Conservation (phyloP, 2,329 filamentous ascomycete genomes). For the Phaeosphaeriaceae sp. region DNA sequence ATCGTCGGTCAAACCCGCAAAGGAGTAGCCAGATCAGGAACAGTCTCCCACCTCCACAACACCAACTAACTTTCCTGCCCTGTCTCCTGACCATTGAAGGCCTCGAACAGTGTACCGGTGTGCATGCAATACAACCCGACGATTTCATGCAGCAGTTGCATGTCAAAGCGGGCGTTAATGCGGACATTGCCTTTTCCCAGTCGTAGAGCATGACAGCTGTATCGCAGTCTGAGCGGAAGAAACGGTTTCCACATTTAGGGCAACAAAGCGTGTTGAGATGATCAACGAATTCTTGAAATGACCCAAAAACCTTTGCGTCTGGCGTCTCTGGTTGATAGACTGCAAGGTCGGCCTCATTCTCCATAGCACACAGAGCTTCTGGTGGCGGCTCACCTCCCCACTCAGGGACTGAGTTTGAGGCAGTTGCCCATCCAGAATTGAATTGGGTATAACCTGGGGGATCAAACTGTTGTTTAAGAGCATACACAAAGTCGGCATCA, state of each 20-base stretch:
- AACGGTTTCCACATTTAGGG: conserved; percentile 9
- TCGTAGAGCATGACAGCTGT: conserved; percentile 16
- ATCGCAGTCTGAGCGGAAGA: conserved; percentile 17
- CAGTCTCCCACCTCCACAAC: conserved; percentile 42
- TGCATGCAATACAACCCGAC: conserved; percentile 29
- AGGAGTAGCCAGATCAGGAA: conserved; percentile 48
- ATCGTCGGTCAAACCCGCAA: conserved; percentile 45
- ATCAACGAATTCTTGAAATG: conserved; percentile 15
- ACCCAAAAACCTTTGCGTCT: conserved; percentile 1
- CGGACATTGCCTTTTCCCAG: conserved; percentile 16
- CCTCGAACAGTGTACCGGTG: conserved; percentile 5
- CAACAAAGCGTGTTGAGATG: conserved; percentile 20
- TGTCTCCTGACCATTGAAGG: conserved; percentile 5
- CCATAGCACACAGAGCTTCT: not conserved
- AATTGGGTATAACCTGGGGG: not conserved
- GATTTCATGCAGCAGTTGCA: conserved; percentile 23
- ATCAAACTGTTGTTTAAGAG: conserved; percentile 10
- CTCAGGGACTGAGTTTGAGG: not conserved
- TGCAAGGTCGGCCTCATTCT: not conserved
- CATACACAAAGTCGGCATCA: conserved; percentile 10
- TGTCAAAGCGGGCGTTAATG: conserved; percentile 16
- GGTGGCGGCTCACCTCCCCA: not conserved
- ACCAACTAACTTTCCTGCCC: conserved; percentile 36
- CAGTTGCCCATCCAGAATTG: not conserved
- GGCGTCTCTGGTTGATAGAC: conserved; percentile 7